Base-by-base conservation (phyloP, 2,329 filamentous ascomycete genomes). In the Dryadomyces quercus-mongolicae region DNA sequence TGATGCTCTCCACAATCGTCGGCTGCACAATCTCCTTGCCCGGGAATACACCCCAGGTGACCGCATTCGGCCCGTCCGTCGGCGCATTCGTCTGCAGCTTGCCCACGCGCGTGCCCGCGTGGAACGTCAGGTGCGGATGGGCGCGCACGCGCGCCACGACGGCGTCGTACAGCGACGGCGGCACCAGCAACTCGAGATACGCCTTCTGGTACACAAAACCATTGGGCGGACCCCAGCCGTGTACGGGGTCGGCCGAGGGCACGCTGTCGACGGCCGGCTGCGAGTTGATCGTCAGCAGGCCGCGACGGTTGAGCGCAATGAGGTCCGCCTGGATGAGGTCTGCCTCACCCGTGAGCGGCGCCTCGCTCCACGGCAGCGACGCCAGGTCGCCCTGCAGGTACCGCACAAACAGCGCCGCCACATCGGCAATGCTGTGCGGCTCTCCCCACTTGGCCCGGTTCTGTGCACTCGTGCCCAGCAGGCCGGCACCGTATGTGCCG, bases 11-110 rank as follows among this genome's bases (percentile, higher is more conserved):
- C 52, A 98, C 93, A 63, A 98, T 96, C n/a, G 93, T 98, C 15
- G 93, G 93, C 69, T 98, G 93, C n/a, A 98, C 91, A 65, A 98
- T 96, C 70, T 98, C 93, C 68, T 97, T 95, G 56, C 93, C 93
- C 0, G 93, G 92, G 74, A 97, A 98, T 38, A 98, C 94, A 70
- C 93, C 93, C 93, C 93, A 98, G 1, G 93, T 98, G 51, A 98
- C 88, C n/a, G 93, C 93, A 63, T 98, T 98, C 42, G 93, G 93
- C 6, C 89, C 88, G 61, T 94, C 89, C 21, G 82, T 81, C 9
- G 84, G 83, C 1, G 89, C 84, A 64, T 98, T 97, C 31, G 89
- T 93, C 68, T 83, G 84, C 54, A 97, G 76, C 55, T 85, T 81
- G 31, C 92, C 91, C 20, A 78, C 76, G 68, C 88, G 91, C 62